These are phyloP conservation scores for Setaria viridis DNA, from an alignment of 202 grass and related monocot genomes.

Conservation along the genomic window DNA sequence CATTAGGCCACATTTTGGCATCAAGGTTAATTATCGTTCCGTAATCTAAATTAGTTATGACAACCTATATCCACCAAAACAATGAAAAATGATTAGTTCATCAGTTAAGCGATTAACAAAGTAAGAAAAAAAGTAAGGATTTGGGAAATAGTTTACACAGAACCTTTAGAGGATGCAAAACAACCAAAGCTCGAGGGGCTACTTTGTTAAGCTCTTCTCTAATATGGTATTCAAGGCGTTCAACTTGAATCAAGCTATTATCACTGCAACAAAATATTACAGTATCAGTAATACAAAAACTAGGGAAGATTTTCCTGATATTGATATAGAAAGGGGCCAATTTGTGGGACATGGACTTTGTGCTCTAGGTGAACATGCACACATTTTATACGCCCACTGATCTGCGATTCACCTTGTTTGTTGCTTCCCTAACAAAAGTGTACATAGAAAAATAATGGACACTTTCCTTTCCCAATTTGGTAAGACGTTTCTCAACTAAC, in stretches of 20 bases:
- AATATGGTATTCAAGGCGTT: constrained; percentile 83
- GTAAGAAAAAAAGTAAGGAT: constrained; percentile 8
- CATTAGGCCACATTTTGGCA: constrained; percentile 85
- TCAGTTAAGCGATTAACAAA: constrained; percentile 6
- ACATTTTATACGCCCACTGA: background rate
- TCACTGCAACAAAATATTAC: constrained; percentile 60
- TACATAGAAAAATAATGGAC: background rate
- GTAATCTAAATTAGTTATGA: constrained; percentile 82
- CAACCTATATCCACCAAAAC: constrained; percentile 56
- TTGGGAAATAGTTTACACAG: constrained; percentile 1
- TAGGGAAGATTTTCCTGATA: background rate
- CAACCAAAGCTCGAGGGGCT: constrained; percentile 66
- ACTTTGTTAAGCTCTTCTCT: constrained; percentile 88
- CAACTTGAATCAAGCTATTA: constrained; percentile 67
- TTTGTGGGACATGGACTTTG: background rate
- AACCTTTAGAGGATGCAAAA: constrained; percentile 51
- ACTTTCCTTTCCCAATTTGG: background rate
- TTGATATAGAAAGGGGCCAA: background rate
- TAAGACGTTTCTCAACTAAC: background rate
- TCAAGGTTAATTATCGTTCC: constrained; percentile 70
- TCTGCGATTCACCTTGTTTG: constrained; percentile 1
- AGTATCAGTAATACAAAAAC: background rate
- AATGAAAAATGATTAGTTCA: constrained; percentile 13
- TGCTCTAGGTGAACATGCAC: background rate
- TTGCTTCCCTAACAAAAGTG: background rate